Base-by-base conservation (phyloP, 805 yeast species). In the Kluyveromyces aestuarii region DNA sequence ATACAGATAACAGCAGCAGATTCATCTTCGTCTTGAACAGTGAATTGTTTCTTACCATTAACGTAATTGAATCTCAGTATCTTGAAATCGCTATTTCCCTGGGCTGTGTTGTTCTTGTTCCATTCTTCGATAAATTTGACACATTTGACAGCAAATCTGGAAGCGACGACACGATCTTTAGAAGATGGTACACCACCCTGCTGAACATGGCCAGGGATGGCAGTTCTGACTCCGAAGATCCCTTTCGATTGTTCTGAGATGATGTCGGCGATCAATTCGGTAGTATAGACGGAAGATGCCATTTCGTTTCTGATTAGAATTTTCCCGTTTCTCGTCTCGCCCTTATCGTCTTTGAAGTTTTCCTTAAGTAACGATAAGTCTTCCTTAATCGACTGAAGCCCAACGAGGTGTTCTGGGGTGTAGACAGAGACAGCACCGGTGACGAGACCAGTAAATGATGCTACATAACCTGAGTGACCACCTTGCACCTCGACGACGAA, bases 401-500 rank as follows among this genome's bases (percentile, higher is more conserved):
- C 69, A 47, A 87, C 81, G 42, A 85, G 84, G 52, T 82, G 81
- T 67, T 90, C 99, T 13, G 99, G 99, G 2, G 87, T 81, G 68
- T 90, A 93, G 13, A 87, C 84, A 1, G 91, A 93, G 52, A 84
- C 82, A 2, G 98, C 96, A 50, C 99, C 99, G 40, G 90, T 80
- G 41, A 87, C 85, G 45, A 93, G 75, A 18, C 90, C 86, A 17
- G 89, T 82, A 66, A 75, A 82, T 5, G 96, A 80, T 6, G 98
- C 96, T 62, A 93, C 81, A 67, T 82, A 93, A 16, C 99, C 99
- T 13, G 93, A 84, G 65, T 88, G 84, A 48, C 99, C 99, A 60
- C 99, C 99, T 72, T 95, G 99, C 16, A 90, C 97, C 64, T 93
- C 99, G 54, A 93, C 93, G 38, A 93, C 96, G 66, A 93, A 93